Evolutionary conservation across 208 protist species (phyloP), one percentile per base, ranked within the genome.

Genomic region (Leishmania gerbilli): DNA sequence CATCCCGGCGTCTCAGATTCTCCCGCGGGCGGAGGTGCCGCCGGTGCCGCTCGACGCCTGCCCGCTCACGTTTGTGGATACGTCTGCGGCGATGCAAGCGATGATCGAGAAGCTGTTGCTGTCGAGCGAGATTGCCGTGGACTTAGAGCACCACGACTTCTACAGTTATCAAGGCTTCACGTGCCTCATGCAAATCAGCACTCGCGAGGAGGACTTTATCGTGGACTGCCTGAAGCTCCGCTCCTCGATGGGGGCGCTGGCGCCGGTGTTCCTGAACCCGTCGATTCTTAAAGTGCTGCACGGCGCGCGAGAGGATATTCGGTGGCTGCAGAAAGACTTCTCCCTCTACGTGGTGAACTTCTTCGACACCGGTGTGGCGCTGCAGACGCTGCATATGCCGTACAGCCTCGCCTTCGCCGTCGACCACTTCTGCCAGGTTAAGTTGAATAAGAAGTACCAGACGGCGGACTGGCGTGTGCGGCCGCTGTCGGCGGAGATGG

Each of bases 141-240:
- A 99, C 88, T 74, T 99, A 65, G 97, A 99, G 90, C 92, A 98
- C 79, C 98, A 99, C 87, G 89, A 91, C 71, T 99, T 95, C 79
- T 97, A 98, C 83, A 98, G 98, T 17, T 99, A 97, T 78, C 96
- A 99, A 74, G 99, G 99, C 49, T 99, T 99, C 82, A 97, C 96
- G 15, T 99, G 99, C 87, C 92, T 99, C 42, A 99, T 99, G 98
- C 99, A 99, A 85, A 96, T 99, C 74, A 99, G 97, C 71, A 99
- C 98, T 1, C 90, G 98, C 47, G 87, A 80, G 40, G 87, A 92
- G 71, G 99, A 99, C 91, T 99, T 96, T 87, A 92, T 99, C 31
- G 87, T 99, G 62, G 99, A 99, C 88, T 98, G 97, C 47, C 83
- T 99, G 15, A 92, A 94, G 64, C 86, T 99, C 17, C 91, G 99